phyloP scores from a whole-genome alignment of 108 stramenopile genomes.

The Skeletonema tropicum region DNA sequence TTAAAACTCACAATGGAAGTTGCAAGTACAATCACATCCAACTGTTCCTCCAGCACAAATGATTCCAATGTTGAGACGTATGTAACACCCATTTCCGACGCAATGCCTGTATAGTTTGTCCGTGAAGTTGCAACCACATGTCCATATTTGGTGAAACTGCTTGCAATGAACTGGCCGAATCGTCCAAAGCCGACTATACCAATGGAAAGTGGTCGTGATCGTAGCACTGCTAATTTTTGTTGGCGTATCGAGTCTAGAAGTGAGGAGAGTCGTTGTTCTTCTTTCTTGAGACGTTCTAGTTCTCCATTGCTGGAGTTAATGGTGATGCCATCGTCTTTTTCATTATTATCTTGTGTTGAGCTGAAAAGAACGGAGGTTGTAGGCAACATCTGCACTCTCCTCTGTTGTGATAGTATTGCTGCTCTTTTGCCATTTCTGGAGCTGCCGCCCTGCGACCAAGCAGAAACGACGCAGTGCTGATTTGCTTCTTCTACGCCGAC shows the following conservation, averaged over 20 bases:
- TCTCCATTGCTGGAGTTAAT: constrained; percentile 34
- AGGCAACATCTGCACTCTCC: not conserved
- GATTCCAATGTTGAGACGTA: constrained; percentile 67
- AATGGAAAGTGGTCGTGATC: constrained; percentile 81
- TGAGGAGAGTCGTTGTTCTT: constrained; percentile 61
- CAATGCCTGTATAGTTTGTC: constrained; percentile 77
- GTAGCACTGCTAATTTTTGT: constrained; percentile 66
- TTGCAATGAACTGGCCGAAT: constrained; percentile 95
- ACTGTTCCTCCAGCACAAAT: constrained; percentile 58
- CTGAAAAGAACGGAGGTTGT: not conserved
- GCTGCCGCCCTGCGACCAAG: not conserved
- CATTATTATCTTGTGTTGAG: not conserved
- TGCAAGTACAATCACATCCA: constrained; percentile 88
- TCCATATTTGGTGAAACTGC: constrained; percentile 73
- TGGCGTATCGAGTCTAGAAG: constrained; percentile 64
- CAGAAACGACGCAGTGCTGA: not conserved
- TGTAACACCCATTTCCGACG: constrained; percentile 75
- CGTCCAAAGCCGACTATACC: constrained; percentile 93
- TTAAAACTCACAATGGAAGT: constrained; percentile 89
- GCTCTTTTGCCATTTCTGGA: not conserved
- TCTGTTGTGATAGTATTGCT: not conserved
- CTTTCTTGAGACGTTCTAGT: constrained; percentile 69
- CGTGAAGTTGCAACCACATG: constrained; percentile 60
- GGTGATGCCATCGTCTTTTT: not conserved
- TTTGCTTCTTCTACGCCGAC: not conserved